Base-by-base conservation (phyloP, 2,329 filamentous ascomycete species). In the Clarireedia sp. region DNA sequence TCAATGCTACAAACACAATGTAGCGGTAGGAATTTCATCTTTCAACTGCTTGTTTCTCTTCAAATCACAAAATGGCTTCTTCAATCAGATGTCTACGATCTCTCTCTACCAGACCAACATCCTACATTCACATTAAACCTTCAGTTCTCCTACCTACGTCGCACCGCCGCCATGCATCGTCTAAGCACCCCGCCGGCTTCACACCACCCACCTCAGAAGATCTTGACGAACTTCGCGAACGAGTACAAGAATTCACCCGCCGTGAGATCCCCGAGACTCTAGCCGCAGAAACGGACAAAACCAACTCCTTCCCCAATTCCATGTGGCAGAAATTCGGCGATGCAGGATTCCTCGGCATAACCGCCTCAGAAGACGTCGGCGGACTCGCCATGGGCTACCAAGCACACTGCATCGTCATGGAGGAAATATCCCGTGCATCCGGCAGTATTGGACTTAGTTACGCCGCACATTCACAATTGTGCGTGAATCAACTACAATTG, bases 271-370 rank as follows among this genome's bases (percentile, higher is more conserved):
- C 90, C 19, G 87, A 90, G 69, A 85, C 90, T 62, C 75, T 96
- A 14, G 94, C 92, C 0, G 80, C 88, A 10, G 76, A 76, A 55
- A 95, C 90, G n/a, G 92, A 99, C 74, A 81, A 81, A 67, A 78
- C 78, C 67, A 97, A 97, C 78, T 83, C 82, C 48, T 99, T 99
- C 71, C 94, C 94, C 3, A 79, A 82, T 50, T 83, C 87, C 6
- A 92, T 99, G 86, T 99, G 94, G 94, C 78, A 79, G 70, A 96
- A 96, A 74, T 77, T 99, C 49, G 94, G 94, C 59, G 87, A 90
- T 61, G 94, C 94, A 36, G 94, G 88, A 6, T 87, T 97, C 64
- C 79, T 97, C 26, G 94, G 94, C 57, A 89, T 96, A 66, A 97
- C 94, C 8, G 94, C 90, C 17, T 89, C 96, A 66, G 90, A 96